phyloP scores from a whole-genome alignment of 768 basidiomycete genomes.

The Melanogaster broomeanus region DNA sequence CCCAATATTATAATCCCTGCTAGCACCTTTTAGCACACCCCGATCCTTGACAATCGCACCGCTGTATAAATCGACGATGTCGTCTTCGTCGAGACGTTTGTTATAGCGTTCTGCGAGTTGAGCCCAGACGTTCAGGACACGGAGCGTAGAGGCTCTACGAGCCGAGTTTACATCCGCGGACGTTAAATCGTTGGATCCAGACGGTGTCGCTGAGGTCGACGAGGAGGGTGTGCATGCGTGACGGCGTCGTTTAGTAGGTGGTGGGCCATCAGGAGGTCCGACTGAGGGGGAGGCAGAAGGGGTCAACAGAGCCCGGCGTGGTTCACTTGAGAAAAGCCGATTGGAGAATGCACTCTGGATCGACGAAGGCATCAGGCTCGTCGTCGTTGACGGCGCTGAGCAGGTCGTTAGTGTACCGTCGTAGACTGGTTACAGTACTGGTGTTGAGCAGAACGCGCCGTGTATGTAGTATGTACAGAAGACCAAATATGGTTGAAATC shows the following conservation, averaged over 20 bases:
- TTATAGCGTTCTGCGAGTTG: slow-evolving; percentile 69
- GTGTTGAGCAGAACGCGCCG: neutral
- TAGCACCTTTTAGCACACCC: slow-evolving; percentile 55
- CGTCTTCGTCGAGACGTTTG: slow-evolving; percentile 71
- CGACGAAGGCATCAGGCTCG: slow-evolving; percentile 12
- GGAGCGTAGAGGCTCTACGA: slow-evolving; percentile 52
- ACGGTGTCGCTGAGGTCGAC: slow-evolving; percentile 38
- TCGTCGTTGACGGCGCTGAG: slow-evolving; percentile 9
- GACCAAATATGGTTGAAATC: neutral
- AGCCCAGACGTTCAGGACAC: slow-evolving; percentile 65
- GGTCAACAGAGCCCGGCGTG: slow-evolving; percentile 18
- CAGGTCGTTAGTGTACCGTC: slow-evolving; percentile 2
- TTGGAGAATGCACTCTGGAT: neutral
- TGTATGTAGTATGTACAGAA: neutral
- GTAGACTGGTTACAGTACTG: neutral
- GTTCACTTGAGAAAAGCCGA: slow-evolving; percentile 10
- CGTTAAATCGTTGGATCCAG: slow-evolving; percentile 27
- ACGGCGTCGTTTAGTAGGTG: slow-evolving; percentile 52
- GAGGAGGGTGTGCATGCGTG: slow-evolving; percentile 46
- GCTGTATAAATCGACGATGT: slow-evolving; percentile 70
- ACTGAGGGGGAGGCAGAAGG: slow-evolving; percentile 32
- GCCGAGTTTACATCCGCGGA: slow-evolving; percentile 51
- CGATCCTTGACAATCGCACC: slow-evolving; percentile 67
- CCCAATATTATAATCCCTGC: slow-evolving; percentile 51
- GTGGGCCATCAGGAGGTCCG: slow-evolving; percentile 37